These are phyloP conservation scores for Sporodiniella umbellata DNA, from an alignment of 371 early-diverging fungal species.

Conservation along the genomic window DNA sequence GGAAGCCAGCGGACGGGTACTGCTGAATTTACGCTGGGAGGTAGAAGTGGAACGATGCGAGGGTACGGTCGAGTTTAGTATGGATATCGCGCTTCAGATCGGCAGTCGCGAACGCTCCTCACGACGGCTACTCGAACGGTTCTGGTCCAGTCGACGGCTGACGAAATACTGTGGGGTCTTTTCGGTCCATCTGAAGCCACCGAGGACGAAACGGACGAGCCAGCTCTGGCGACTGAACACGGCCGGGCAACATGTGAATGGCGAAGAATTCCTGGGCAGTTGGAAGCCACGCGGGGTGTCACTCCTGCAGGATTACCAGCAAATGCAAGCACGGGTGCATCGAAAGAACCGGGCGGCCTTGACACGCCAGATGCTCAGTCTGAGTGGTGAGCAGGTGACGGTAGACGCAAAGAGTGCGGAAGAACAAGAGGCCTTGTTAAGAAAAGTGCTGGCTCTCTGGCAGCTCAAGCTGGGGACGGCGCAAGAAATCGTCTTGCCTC, in stretches of 20 bases:
- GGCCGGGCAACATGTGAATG: slow-evolving; percentile 77
- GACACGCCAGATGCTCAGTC: slow-evolving; percentile 33
- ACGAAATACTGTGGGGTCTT: slow-evolving; percentile 55
- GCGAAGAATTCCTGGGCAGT: slow-evolving; percentile 70
- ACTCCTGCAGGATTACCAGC: slow-evolving; percentile 60
- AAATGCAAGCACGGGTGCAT: slow-evolving; percentile 33
- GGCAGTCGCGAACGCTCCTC: slow-evolving; percentile 57
- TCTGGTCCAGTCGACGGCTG: too few species aligned
- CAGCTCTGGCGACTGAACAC: slow-evolving; percentile 78
- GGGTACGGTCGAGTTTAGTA: slow-evolving; percentile 55
- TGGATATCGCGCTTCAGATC: slow-evolving; percentile 65
- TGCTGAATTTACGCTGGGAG: slow-evolving; percentile 55
- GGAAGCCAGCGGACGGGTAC: slow-evolving; percentile 52
- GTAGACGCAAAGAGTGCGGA: slow-evolving; percentile 8
- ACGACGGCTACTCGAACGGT: too few species aligned
- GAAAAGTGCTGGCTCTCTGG: slow-evolving; percentile 49
- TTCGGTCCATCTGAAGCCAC: slow-evolving; percentile 54
- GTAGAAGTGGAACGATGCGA: slow-evolving; percentile 59
- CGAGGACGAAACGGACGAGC: slow-evolving; percentile 52
- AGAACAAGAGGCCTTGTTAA: slow-evolving; percentile 26
- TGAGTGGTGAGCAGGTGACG: slow-evolving; percentile 8
- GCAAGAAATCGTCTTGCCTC: slow-evolving; percentile 56
- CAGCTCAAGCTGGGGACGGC: slow-evolving; percentile 35
- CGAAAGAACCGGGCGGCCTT: slow-evolving; percentile 46
- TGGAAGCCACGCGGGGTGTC: slow-evolving; percentile 81